phyloP scores from a whole-genome alignment of 2,329 filamentous ascomycete species.

The Penicillium expansum region DNA sequence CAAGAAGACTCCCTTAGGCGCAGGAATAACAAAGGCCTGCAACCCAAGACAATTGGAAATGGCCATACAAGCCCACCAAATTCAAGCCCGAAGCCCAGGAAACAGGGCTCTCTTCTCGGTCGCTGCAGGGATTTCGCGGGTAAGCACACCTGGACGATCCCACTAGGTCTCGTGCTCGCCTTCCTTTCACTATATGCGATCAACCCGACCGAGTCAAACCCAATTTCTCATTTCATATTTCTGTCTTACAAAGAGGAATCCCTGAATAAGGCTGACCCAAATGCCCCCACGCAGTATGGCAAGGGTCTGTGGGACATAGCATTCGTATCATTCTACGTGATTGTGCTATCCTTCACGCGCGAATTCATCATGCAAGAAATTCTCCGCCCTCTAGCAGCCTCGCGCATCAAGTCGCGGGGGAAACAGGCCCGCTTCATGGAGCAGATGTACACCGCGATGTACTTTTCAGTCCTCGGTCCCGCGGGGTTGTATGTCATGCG shows the following conservation, averaged over 20 bases:
- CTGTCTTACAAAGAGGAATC: conserved; percentile 72
- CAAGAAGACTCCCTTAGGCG: neutral
- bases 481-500: conserved; percentile 85
- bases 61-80: neutral
- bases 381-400: conserved; percentile 69
- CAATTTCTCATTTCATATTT: conserved; percentile 75
- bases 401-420: conserved; percentile 63
- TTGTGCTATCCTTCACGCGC: conserved; percentile 83
- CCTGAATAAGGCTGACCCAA: conserved; percentile 26
- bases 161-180: conserved; percentile 64
- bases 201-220: conserved; percentile 73
- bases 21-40: neutral
- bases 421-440: conserved; percentile 93
- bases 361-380: conserved; percentile 92
- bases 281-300: conserved; percentile 64
- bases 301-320: conserved; percentile 81
- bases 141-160: conserved; percentile 60
- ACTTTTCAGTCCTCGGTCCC: conserved; percentile 76
- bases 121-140: conserved; percentile 34
- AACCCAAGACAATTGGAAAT: neutral
- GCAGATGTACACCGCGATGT: conserved; percentile 85
- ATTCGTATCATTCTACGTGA: conserved; percentile 80
- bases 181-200: conserved; percentile 66
- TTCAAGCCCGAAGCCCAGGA: neutral
- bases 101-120: conserved; percentile 9